Evolutionary conservation across 495 filamentous ascomycete genomes (phyloP), one percentile per base, ranked within the genome.

Genomic region (Emericellopsis terricola): DNA sequence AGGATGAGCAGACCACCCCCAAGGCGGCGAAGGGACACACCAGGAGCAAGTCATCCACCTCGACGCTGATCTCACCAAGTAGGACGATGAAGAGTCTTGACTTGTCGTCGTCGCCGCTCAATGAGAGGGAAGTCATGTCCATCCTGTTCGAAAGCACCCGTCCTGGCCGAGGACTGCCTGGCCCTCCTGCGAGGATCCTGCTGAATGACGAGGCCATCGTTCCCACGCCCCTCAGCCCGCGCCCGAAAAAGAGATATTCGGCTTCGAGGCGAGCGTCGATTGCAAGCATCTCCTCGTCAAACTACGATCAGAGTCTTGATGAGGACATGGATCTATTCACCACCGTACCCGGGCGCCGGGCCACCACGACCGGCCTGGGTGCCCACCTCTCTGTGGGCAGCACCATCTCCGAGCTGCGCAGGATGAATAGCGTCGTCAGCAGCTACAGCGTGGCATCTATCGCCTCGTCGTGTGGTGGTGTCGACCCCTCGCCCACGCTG

Each of bases 351-450:
- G 19, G 18, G 19, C 31, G 18, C 31, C 17, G 31, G 9, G 13
- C 31, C n/a, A 20, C 15, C 18, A 20, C 21, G 2, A 16, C 9
- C 8, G 9, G 17, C 3, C 2, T 32, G 18, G 14, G 10, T 23
- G 32, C 20, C 1, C 19, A 15, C 6, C 33, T 9, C 17, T 14
- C 19, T 11, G 16, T 35, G 33, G 31, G 37, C 37, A 42, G 15
- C 8, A 32, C 51, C 6, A 43, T 54, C 7, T 36, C 41, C 16
- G 49, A 54, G 41, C 46, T 54, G 26, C 44, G 51, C 9, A 48
- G 51, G 27, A 54, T 54, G 51, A 50, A 54, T 29, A 54, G 51
- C 38, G 38, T 46, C 24, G 31, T 50, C 4, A 54, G 51, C 43
- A 41, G 37, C 8, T 29, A 41, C 10, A 53, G 50, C 35, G 28